Percentiles rank a stretch among this genome's conserved stretches.
Evolutionary conservation across 257 asterid genomes (phyloP).

Genomic region (Solanum okadae): DNA sequence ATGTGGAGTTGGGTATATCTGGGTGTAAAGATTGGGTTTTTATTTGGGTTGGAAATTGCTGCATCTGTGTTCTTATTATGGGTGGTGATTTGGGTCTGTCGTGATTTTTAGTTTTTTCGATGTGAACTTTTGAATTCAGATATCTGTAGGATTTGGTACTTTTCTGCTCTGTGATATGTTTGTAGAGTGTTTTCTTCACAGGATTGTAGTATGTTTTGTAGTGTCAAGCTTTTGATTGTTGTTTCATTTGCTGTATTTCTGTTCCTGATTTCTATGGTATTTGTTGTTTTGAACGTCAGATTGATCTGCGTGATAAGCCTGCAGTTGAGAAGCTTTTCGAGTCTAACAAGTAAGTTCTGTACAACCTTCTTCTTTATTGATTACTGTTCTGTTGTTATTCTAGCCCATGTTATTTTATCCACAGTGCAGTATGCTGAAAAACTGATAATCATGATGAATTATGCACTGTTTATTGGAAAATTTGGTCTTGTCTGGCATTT

Average conservation of each 20-base stretch:
- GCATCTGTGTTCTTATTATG: not conserved
- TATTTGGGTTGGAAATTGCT: not conserved
- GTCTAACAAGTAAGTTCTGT: slow-evolving; percentile 61
- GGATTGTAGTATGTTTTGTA: not conserved
- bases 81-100: not conserved
- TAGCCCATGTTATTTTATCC: not conserved
- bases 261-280: not conserved
- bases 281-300: slow-evolving; percentile 35
- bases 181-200: not conserved
- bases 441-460: not conserved
- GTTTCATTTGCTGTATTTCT: not conserved
- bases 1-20: not conserved
- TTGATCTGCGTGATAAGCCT: slow-evolving; percentile 81
- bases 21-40: not conserved
- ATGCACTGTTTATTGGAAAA: not conserved
- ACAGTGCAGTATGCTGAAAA: not conserved
- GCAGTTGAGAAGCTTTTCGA: slow-evolving; percentile 76
- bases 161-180: not conserved
- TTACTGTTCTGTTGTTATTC: not conserved
- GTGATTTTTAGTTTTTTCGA: not conserved
- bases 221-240: not conserved
- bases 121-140: not conserved
- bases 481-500: not conserved
- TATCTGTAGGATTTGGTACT: not conserved
- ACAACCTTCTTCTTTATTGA: not conserved